Evolutionary conservation across 768 basidiomycete genomes (phyloP), one percentile per base, ranked within the genome.

Genomic region (Boletales sp.): DNA sequence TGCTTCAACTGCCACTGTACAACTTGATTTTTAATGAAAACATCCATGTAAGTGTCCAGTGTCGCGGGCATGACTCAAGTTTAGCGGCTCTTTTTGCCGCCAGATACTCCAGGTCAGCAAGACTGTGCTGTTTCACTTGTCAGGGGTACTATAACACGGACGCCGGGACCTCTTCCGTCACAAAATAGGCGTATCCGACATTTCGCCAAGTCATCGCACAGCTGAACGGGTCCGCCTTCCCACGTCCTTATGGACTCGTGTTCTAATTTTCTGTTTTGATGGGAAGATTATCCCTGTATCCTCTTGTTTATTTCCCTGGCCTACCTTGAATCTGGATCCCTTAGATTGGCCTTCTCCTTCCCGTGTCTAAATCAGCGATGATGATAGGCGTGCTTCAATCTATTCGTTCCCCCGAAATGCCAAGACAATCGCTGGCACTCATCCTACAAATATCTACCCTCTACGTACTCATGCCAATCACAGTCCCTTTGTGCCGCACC

Each of bases 361-460:
- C 44, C 36, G 25, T 41, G 38, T 54, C 56, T 36, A 28, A 42
- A 46, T 40, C 45, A 38, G 62, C n/a, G 48, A 49, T 46, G 36
- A 33, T 53, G 42, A 55, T 47, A 21, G 52, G 42, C 34, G 40
- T 28, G 18, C 17, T 46, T 32, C 36, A 41, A 43, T 12, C 30
- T 44, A 13, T 38, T 41, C 31, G 17, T 43, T 48, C 39, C 44
- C 51, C 21, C 30, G 39, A 44, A 46, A 38, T 48, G 61, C 66
- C 66, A 68, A 59, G 59, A 46, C 41, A 59, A 46, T 50, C 6
- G 34, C 25, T 34, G 37, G n/a, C 34, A n/a, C 37, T 5, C 17
- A 17, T 31, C 51, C 49, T 68, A 68, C 63, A 68, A 59, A 68
- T 66, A 66, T 63, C 54, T 35, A 41, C 28, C 49, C 40, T 54